These are phyloP conservation scores for Nemania sp. DNA, from an alignment of 2,329 filamentous ascomycete species.

Conservation along the genomic window DNA sequence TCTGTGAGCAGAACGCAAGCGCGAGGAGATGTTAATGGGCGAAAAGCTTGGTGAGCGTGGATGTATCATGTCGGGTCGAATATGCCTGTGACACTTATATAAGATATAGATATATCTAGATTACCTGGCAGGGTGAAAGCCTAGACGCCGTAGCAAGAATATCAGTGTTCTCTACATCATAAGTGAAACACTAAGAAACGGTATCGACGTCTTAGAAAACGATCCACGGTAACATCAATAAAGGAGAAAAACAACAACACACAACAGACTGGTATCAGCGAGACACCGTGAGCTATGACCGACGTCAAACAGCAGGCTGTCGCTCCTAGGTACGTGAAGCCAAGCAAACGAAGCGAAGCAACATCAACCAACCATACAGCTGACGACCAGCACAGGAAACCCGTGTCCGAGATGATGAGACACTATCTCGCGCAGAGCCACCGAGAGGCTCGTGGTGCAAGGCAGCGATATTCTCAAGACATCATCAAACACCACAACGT, in stretches of 20 bases:
- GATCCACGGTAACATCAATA: not conserved
- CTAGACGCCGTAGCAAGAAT: not conserved
- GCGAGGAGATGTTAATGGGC: slow-evolving; percentile 20
- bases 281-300: slow-evolving; percentile 7
- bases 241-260: not conserved
- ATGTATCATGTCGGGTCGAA: slow-evolving; percentile 18
- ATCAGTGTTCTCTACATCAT: not conserved
- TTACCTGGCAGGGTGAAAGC: not conserved
- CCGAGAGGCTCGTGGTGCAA: slow-evolving; percentile 30
- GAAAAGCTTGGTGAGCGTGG: slow-evolving; percentile 22
- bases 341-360: not conserved
- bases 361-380: not conserved
- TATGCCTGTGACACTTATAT: too few species aligned
- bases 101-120: slow-evolving; percentile 10
- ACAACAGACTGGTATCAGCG: not conserved
- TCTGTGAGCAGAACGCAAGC: slow-evolving; percentile 21
- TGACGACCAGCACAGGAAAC: slow-evolving; percentile 15
- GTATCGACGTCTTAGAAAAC: not conserved
- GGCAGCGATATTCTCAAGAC: not conserved
- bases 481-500: slow-evolving; percentile 13
- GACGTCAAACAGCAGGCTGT: not conserved
- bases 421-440: slow-evolving; percentile 30
- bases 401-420: slow-evolving; percentile 31
- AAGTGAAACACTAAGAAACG: not conserved
- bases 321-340: slow-evolving; percentile 5